These are phyloP conservation scores for Trichoderma atrobrunneum DNA, from an alignment of 2,329 filamentous ascomycete species.

Conservation along the genomic window DNA sequence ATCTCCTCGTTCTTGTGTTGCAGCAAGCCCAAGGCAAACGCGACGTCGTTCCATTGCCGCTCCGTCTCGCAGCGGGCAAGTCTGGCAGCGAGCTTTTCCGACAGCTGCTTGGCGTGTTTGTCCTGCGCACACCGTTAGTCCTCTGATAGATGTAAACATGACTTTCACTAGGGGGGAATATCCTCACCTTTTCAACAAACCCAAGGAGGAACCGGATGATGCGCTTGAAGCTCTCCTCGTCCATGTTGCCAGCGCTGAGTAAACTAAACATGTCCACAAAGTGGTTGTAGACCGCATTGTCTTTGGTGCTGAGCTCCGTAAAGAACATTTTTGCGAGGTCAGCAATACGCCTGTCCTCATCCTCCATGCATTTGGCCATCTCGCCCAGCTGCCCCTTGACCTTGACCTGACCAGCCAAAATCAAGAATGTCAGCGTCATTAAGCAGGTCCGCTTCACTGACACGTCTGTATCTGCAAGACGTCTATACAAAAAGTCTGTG, in stretches of 20 bases:
- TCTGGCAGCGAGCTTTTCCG: conserved; percentile 86
- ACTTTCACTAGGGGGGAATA: neutral
- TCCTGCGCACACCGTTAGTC: conserved; percentile 56
- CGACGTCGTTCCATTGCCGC: conserved; percentile 95
- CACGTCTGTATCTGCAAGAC: conserved; percentile 81
- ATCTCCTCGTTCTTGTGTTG: conserved; percentile 95
- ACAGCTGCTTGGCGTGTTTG: conserved; percentile 92
- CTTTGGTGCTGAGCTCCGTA: conserved; percentile 93
- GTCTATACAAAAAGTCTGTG: conserved; percentile 93
- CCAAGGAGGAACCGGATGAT: conserved; percentile 91
- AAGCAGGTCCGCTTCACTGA: conserved; percentile 96
- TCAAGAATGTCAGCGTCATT: conserved; percentile 97
- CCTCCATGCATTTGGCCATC: conserved; percentile 98
- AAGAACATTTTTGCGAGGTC: conserved; percentile 98
- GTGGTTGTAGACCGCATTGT: conserved; percentile 98
- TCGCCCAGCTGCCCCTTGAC: conserved; percentile 97
- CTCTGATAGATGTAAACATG: neutral
- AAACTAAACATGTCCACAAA: conserved; percentile 99
- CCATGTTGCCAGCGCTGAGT: conserved; percentile 77
- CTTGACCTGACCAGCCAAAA: conserved; percentile 96
- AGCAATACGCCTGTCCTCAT: conserved; percentile 89
- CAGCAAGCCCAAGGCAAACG: conserved; percentile 82
- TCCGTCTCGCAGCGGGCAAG: conserved; percentile 85
- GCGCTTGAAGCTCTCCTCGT: conserved; percentile 80
- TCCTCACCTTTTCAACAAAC: conserved; percentile 90